Conservation (phyloP, 345 rosid genomes). For the Streptanthus diversifolius region DNA sequence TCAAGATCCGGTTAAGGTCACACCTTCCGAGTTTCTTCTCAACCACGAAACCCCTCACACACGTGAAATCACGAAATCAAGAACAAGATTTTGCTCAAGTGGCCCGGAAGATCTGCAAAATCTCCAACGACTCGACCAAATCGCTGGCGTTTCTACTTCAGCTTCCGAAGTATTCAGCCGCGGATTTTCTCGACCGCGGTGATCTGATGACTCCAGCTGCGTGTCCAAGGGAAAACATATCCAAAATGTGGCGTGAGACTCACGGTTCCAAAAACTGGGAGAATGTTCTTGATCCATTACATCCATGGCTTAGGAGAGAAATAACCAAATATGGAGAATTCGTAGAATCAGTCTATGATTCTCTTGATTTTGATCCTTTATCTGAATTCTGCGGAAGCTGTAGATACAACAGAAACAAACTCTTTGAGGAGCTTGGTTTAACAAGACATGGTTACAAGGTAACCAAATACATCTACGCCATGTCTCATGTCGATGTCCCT, state of each 20-base stretch:
- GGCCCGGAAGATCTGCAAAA: slow-evolving; percentile 25
- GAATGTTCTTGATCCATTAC: slow-evolving; percentile 48
- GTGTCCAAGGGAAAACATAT: slow-evolving; percentile 51
- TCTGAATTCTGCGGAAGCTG: slow-evolving; percentile 63
- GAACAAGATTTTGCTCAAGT: slow-evolving; percentile 15
- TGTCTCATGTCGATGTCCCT: slow-evolving; percentile 65
- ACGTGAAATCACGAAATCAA: slow-evolving; percentile 18
- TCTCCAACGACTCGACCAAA: slow-evolving; percentile 30
- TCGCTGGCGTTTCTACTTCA: slow-evolving; percentile 42
- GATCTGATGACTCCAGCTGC: slow-evolving; percentile 58
- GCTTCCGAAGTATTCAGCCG: slow-evolving; percentile 40
- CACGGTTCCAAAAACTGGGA: slow-evolving; percentile 53
- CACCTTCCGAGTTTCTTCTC: slow-evolving; percentile 29
- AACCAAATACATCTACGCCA: slow-evolving; percentile 53
- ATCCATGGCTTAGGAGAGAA: slow-evolving; percentile 55
- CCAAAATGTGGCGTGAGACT: slow-evolving; percentile 45
- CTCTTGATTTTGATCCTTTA: slow-evolving; percentile 59
- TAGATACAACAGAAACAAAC: slow-evolving; percentile 46
- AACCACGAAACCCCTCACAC: slow-evolving; percentile 32
- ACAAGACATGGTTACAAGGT: slow-evolving; percentile 50
- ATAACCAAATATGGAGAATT: slow-evolving; percentile 60
- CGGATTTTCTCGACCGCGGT: slow-evolving; percentile 51
- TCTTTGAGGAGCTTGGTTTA: slow-evolving; percentile 52
- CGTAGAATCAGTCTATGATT: slow-evolving; percentile 50
- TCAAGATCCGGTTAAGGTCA: slow-evolving; percentile 33